Percentiles rank a stretch among this genome's conserved stretches.
These are phyloP conservation scores for Cutaneotrichosporon spelunceum DNA, from an alignment of 1,284 basidiomycete genomes.

Conservation along the genomic window DNA sequence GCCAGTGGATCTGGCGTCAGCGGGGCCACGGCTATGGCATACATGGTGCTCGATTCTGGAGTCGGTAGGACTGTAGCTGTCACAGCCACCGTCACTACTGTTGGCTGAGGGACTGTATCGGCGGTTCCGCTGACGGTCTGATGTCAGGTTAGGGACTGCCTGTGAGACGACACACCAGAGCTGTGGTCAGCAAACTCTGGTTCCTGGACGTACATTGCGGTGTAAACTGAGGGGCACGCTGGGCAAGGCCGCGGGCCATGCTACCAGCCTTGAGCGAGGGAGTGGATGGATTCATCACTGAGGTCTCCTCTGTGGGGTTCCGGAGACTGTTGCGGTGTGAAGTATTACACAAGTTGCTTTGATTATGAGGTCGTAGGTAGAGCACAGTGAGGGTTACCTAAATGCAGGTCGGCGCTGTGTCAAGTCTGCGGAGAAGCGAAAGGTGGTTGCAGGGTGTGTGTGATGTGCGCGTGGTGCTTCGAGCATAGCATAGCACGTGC, in stretches of 20 bases:
- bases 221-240: not conserved
- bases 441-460: not conserved
- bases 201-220: not conserved
- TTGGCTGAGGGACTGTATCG: not conserved
- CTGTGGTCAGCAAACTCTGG: not conserved
- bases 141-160: not conserved
- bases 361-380: not conserved
- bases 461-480: not conserved
- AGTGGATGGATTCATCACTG: not conserved
- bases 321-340: not conserved
- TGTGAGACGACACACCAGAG: not conserved
- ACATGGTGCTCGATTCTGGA: not conserved
- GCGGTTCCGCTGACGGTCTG: not conserved
- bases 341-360: not conserved
- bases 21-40: not conserved
- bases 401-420: not conserved
- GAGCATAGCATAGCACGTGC: constrained; percentile 1
- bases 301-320: not conserved
- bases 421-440: not conserved
- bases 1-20: not conserved
- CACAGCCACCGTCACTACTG: not conserved
- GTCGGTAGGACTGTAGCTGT: not conserved
- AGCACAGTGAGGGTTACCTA: not conserved
- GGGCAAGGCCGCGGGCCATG: not conserved
- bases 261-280: not conserved